These are phyloP conservation scores for Globisporangium cystogenes DNA, from an alignment of 352 stramenopile genomes.

Conservation along the genomic window DNA sequence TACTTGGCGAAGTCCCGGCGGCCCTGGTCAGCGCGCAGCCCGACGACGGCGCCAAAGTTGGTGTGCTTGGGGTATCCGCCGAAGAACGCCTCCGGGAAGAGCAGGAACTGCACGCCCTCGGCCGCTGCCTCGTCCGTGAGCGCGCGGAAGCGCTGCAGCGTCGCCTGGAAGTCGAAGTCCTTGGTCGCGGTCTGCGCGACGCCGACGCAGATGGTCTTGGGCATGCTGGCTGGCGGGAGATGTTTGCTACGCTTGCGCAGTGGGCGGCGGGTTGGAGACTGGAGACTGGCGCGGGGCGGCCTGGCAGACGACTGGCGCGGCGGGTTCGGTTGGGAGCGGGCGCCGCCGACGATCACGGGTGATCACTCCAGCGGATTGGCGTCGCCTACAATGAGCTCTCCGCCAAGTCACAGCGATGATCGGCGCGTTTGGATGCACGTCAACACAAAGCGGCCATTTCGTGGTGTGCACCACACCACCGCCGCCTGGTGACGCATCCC, in stretches of 20 bases:
- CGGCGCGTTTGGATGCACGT: background rate
- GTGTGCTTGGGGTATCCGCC: slow-evolving; percentile 22
- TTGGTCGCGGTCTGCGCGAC: slow-evolving; percentile 19
- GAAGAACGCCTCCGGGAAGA: slow-evolving; percentile 24
- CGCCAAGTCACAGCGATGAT: background rate
- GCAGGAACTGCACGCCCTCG: slow-evolving; percentile 14
- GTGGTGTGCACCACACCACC: background rate
- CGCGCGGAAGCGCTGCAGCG: slow-evolving; percentile 15
- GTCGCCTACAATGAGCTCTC: background rate
- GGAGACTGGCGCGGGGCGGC: too few species aligned
- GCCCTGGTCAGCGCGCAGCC: slow-evolving; percentile 12
- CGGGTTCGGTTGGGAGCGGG: background rate
- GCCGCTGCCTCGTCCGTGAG: slow-evolving; percentile 8
- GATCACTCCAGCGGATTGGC: background rate
- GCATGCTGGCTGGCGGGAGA: background rate
- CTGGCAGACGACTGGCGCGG: too few species aligned
- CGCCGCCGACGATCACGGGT: too few species aligned
- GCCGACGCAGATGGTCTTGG: slow-evolving; percentile 13
- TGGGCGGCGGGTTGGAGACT: too few species aligned
- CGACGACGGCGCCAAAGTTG: slow-evolving; percentile 17
- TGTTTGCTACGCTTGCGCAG: too few species aligned
- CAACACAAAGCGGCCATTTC: background rate
- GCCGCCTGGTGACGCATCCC: too few species aligned
- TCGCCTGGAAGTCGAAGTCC: slow-evolving; percentile 18
- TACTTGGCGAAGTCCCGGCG: slow-evolving; percentile 19